Base-by-base conservation (phyloP, 75 land plant genomes). In the Pinus albicaulis region DNA sequence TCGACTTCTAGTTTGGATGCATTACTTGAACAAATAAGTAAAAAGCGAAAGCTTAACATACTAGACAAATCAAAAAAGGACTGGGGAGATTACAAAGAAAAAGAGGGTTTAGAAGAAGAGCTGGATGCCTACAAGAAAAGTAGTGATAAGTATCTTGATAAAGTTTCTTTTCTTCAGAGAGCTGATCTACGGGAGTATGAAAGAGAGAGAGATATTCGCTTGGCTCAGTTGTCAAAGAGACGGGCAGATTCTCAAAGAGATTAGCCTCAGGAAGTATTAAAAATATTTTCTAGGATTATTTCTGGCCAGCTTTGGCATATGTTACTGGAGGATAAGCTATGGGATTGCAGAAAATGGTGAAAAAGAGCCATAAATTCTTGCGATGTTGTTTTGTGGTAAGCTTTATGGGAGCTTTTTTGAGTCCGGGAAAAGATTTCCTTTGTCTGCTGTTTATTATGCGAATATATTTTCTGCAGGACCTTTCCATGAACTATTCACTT, bases 41-140 rank as follows among this genome's bases (percentile, higher is more conserved):
- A 97, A 81, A 97, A 91, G 70, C 98, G 34, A 74, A 97, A 97
- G 74, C 84, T 90, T 38, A 97, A 92, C 70, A 92, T 97, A n/a
- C 84, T 97, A n/a, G 95, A 95, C 89, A 97, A 89, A 81, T 89
- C 98, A 15, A 94, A 88, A 71, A 92, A 91, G 81, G 99, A 97
- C 68, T 97, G 99, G 99, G 95, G 98, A 6, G 98, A 92, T 68
- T 97, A 86, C 79, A 97, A 97, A 69, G 94, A 92, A 53, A 98
- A 97, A 71, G 91, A 87, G 58, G 87, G 98, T 19, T 44, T 89
- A 34, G 95, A 90, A 62, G 98, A 92, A 38, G 99, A 97, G 82
- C 80, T 97, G 52, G 99, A 94, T 81, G 93, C 93, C 20, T 95
- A 97, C 78, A 97, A 97, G 87, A 97, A 95, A 84, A 97, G 99